Evolutionary conservation across 2,329 filamentous ascomycete species (phyloP), one percentile per base, ranked within the genome.

Genomic region (Albophoma yamanashiensis): DNA sequence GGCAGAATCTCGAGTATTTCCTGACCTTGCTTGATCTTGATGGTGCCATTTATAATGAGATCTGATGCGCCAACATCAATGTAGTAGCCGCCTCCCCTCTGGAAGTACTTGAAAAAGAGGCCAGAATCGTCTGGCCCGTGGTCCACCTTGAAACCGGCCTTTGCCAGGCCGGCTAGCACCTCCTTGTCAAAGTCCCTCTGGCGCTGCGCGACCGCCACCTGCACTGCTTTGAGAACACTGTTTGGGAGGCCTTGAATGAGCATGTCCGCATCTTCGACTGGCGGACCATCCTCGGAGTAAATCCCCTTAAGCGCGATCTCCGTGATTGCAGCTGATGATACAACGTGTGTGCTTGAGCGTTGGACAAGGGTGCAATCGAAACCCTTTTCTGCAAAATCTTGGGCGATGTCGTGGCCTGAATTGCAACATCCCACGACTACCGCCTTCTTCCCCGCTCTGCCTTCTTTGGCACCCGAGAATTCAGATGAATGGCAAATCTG

Each of bases 351-450:
- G 9, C 79, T 82, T 0, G 82, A 84, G 4, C 88, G 80, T 71
- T 91, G 88, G 0, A 91, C 79, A 70, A 91, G 86, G 0, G 87
- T 90, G 1, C 89, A 82, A 3, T 83, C 75, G 62, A 85, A 86
- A 0, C 87, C 88, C 57, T 84, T 83, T 65, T 89, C 85, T 42
- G 82, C 78, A 65, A 80, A 89, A 63, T 89, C 84, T 60, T 89
- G 86, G 0, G 84, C 82, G 59, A 89, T 89, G 63, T 89, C 87
- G 65, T 88, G 85, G 7, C 78, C 84, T 0, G 84, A 88, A 70
- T 89, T 89, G 70, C 86, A 88, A 1, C 82, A 85, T 1, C 87
- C 88, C 0, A 90, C 77, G 0, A 91, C 81, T 1, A 89, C 73
- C 0, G 83, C 86, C 62, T 82, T 86, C 68, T 85, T 86, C 1